These are phyloP conservation scores for Mikania micrantha DNA, from an alignment of 129 eudicot species.

Conservation along the genomic window DNA sequence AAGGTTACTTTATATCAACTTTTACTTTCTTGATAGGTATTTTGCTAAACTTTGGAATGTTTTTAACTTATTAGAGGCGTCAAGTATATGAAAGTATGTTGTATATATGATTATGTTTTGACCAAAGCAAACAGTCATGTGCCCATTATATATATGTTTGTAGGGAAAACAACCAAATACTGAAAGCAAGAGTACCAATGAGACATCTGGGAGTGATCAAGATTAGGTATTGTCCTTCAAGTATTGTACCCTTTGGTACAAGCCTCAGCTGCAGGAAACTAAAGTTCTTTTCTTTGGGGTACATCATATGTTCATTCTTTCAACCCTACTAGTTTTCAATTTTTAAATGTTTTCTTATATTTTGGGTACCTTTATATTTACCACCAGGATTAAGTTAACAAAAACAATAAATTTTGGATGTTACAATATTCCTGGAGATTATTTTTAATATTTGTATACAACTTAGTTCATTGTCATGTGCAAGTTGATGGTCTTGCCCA, in stretches of 20 bases:
- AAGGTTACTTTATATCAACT: neutral
- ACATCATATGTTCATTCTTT: conserved; percentile 9
- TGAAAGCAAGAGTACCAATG: neutral
- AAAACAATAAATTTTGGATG: no score
- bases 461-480: neutral
- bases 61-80: neutral
- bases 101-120: no score
- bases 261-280: neutral
- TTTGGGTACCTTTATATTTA: conserved; percentile 6
- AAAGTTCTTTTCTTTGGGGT: neutral
- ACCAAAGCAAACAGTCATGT: neutral
- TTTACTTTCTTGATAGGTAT: neutral
- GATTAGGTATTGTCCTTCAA: neutral
- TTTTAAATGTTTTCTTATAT: no score
- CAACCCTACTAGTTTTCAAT: neutral
- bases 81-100: neutral
- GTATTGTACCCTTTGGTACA: neutral
- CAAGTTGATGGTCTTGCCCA: neutral
- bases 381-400: neutral
- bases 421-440: no score
- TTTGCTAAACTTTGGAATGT: neutral
- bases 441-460: no score
- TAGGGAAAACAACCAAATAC: conserved; percentile 29
- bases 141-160: neutral
- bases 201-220: conserved; percentile 20